phyloP scores from a whole-genome alignment of 2,329 filamentous ascomycete genomes.

The Alternaria tenuissima region DNA sequence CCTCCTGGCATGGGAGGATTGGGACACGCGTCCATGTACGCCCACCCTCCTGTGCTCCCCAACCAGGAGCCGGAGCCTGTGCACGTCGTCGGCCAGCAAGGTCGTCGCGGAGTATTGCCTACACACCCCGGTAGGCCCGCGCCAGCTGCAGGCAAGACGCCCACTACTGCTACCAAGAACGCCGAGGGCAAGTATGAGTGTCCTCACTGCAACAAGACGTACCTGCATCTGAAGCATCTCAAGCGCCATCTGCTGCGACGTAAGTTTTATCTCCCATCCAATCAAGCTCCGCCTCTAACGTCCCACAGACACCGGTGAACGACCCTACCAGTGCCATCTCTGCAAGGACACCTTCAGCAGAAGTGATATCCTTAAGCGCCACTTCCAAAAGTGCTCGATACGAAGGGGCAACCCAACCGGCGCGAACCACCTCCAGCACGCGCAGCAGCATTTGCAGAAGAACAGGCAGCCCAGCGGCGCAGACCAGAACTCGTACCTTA shows the following conservation, averaged over 20 bases:
- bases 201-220: constrained; percentile 97
- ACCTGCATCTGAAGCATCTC: constrained; percentile 94
- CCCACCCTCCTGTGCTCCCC: constrained; percentile 47
- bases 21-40: constrained; percentile 49
- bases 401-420: constrained; percentile 94
- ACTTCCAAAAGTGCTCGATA: constrained; percentile 99
- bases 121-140: constrained; percentile 87
- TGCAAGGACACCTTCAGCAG: constrained; percentile 98
- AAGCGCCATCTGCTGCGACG: constrained; percentile 95
- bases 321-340: constrained; percentile 96
- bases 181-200: constrained; percentile 98
- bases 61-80: constrained; percentile 69
- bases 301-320: constrained; percentile 86
- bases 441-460: constrained; percentile 88
- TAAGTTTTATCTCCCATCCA: constrained; percentile 65
- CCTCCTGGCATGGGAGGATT: constrained; percentile 51
- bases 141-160: constrained; percentile 80
- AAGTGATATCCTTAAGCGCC: constrained; percentile 97
- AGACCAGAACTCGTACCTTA: constrained; percentile 49
- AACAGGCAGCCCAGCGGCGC: constrained; percentile 44
- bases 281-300: constrained; percentile 44
- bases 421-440: constrained; percentile 92
- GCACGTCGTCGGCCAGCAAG: constrained; percentile 94
- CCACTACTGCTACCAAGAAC: constrained; percentile 90
- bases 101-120: constrained; percentile 87